Evolutionary conservation across 371 early-diverging fungal species (phyloP), one percentile per base, ranked within the genome.

Genomic region (Homolaphlyctis polyrhiza): DNA sequence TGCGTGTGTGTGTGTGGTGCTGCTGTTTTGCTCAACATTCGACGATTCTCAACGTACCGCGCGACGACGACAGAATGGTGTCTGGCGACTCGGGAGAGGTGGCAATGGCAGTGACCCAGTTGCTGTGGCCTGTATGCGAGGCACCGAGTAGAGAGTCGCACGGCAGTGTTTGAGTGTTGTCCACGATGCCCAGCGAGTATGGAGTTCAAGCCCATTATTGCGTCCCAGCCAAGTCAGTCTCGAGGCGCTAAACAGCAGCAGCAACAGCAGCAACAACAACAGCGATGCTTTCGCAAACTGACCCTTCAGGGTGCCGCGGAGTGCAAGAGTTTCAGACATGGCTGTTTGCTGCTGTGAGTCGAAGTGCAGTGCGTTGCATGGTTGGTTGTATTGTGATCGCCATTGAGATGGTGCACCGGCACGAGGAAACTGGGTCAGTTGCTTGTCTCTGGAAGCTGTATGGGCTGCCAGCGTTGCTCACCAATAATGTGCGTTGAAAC

Each of bases 71-170:
- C 79, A 96, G 82, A 65, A 96, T 80, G 82, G 89, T 89, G 82
- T 95, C 91, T 64, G 94, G 93, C 71, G 87, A 77, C 86, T 94
- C 94, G 65, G 89, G 82, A 65, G 93, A 84, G 78, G 96, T 96
- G 76, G 94, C 94, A 69, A 96, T 87, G 76, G 94, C 87, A 65
- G 96, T 96, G 74, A 96, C 93, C 86, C 90, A 90, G 67, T 81
- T 81, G 65, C 71, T 67, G 86, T 93, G 94, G 73, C 92, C 93
- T 83, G 58, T 35, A 52, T 16, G 39, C 8, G 11, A 18, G 47
- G 29, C 21, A 39, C 16, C 4, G 45, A 48, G 25, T 29, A 5
- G 23, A 29, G 36, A 0, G 2, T 21, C 11, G 54, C 11, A 59
- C 6, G 61, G 6, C 13, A 36, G 18, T 35, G 60, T 4, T 28